Base-by-base conservation (phyloP, 2,329 filamentous ascomycete genomes). In the Rhynchosporium agropyri region DNA sequence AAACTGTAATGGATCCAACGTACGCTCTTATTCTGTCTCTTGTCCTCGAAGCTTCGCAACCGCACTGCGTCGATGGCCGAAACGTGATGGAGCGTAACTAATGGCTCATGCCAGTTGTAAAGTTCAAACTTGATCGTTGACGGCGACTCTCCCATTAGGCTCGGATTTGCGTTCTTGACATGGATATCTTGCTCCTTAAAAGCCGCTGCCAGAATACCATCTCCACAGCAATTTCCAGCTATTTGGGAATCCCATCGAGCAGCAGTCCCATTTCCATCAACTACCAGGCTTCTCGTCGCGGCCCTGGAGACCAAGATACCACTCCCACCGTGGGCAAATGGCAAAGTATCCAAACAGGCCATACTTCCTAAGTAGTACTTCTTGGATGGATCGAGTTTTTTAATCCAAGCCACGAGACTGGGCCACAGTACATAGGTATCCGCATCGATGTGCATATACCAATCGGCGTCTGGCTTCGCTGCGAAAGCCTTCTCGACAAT, bases 391-490 rank as follows among this genome's bases (percentile, higher is more conserved):
- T 68, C 62, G 7, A 67, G 40, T 8, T 38, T 65, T 1, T 28
- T 36, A 2, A 68, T 26, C 65, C 65, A 69, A 12, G 20, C 72
- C 42, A 80, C 73, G 43, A 85, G 68, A 59, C 80, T 84, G 4
- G 80, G 75, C 79, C 46, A 83, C 42, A 83, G 73, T 8, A 85
- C 76, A 68, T 85, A 86, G 4, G 83, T 84, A 70, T 86, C 83
- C 60, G 82, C 82, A 61, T 86, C 83, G 65, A 85, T 77, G 64
- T 83, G 84, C 20, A 86, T 69, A 68, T 84, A 86, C 84, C 84
- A 87, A 66, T 85, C 80, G 63, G 80, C 80, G 61, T 78, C 69
- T 12, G 83, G 83, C n/a, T 79, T 78, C 72, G 81, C 71, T 15
- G 72, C 69, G 70, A 80, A 85, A 0, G 79, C 73, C 74, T 83